Base-by-base conservation (phyloP, 2,329 filamentous ascomycete genomes). In the Neonectria ditissima region DNA sequence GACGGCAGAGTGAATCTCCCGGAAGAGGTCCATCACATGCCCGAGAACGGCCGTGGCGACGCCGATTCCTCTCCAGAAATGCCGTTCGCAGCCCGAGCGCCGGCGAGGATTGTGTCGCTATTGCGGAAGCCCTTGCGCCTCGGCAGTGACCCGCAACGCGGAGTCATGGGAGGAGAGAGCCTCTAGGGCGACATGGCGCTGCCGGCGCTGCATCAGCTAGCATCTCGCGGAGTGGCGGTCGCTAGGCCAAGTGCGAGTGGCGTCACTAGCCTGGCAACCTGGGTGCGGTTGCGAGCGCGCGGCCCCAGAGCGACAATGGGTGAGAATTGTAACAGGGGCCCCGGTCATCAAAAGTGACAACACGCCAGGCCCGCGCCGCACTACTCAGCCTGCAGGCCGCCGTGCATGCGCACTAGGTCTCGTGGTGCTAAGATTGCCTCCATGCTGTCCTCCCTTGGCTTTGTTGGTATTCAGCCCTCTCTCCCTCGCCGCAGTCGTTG, bases 321-420 rank as follows among this genome's bases (percentile, higher is more conserved):
- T 28, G 34, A 30, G 22, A 32, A 26, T 62, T 68, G 60, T 67
- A 67, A 57, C 67, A 71, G 68, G 70, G 70, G 56, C 53, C 63
- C 60, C 55, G 50, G 53, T 58, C 62, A 59, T 37, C 22, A 55
- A 53, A 43, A 52, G 65, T 48, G 67, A 65, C 62, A 65, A 65
- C 56, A 70, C 70, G 60, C 57, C 65, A 73, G 63, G 55, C 56
- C 69, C 64, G 63, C 68, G 65, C 63, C 69, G 69, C 69, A 67
- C 63, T 70, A 65, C 65, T 70, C 70, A 69, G 69, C 71, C 66
- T 72, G 67, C 72, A 70, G 69, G 67, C 68, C 71, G 65, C 66
- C 69, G 66, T 75, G 73, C 74, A 76, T 76, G 68, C 65, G 69
- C 71, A 62, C 65, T 62, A 71, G 72, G 74, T 76, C 74, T 71